A percentile compares a stretch with the other conserved stretches of the same genome.
phyloP scores from a whole-genome alignment of 2,329 filamentous ascomycete genomes.

The Sclerotinia borealis region DNA sequence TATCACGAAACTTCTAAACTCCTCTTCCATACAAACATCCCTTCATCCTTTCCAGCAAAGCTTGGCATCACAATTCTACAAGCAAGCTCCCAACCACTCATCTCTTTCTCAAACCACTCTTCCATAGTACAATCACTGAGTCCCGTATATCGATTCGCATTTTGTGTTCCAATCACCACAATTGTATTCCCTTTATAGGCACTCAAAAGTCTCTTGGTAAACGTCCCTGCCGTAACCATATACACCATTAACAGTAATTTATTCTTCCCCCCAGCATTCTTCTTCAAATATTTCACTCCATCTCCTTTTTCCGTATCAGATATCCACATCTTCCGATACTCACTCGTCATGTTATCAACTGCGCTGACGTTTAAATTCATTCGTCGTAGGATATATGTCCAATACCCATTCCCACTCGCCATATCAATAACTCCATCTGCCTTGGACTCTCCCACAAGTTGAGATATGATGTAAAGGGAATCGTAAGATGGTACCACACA shows the following conservation, averaged over 20 bases:
- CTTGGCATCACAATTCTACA: constrained; percentile 64
- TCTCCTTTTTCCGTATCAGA: constrained; percentile 57
- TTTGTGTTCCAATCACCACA: constrained; percentile 70
- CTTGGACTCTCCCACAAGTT: constrained; percentile 37
- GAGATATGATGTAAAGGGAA: constrained; percentile 52
- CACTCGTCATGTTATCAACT: constrained; percentile 61
- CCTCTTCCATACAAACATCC: constrained; percentile 52
- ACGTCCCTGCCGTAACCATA: constrained; percentile 58
- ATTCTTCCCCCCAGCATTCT: constrained; percentile 44
- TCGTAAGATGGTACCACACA: constrained; percentile 66
- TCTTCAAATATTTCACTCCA: constrained; percentile 51
- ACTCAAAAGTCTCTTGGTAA: constrained; percentile 56
- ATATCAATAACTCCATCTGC: constrained; percentile 55
- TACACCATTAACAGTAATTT: constrained; percentile 65
- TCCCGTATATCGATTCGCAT: constrained; percentile 66
- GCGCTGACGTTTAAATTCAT: constrained; percentile 50
- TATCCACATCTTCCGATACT: constrained; percentile 66
- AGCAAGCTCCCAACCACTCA: constrained; percentile 51
- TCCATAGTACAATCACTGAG: constrained; percentile 59
- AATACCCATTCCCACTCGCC: constrained; percentile 69
- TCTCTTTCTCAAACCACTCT: constrained; percentile 56
- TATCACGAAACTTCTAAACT: background rate
- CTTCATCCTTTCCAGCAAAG: constrained; percentile 73
- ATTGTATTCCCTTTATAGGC: constrained; percentile 59
- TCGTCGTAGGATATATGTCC: constrained; percentile 62